phyloP scores from a whole-genome alignment of 345 rosid genomes.

The Lepidium didymum region DNA sequence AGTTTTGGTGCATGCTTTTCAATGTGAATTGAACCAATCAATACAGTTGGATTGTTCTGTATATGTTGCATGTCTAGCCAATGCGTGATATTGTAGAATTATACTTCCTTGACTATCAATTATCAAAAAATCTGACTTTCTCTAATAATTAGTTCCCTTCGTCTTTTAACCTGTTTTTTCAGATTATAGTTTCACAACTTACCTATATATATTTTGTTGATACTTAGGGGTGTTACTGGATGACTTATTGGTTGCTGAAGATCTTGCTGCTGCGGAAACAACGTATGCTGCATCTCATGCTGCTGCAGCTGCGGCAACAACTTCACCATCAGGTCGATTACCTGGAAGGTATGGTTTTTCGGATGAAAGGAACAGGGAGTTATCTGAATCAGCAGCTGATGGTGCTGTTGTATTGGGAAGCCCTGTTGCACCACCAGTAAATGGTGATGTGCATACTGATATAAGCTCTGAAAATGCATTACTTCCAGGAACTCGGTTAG shows the following conservation, averaged over 20 bases:
- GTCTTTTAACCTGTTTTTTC: not conserved
- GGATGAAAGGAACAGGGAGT: constrained; percentile 69
- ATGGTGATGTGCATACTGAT: constrained; percentile 82
- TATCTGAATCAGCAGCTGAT: constrained; percentile 50
- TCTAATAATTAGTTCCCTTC: not conserved
- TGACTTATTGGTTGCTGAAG: constrained; percentile 93
- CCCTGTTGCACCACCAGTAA: constrained; percentile 82
- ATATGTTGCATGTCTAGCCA: not conserved
- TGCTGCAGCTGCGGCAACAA: constrained; percentile 79
- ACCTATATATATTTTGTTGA: constrained; percentile 5
- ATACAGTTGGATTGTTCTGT: not conserved
- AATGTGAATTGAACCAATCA: not conserved
- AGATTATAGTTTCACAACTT: constrained; percentile 2
- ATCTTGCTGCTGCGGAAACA: constrained; percentile 81
- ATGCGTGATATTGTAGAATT: not conserved
- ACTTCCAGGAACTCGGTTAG: constrained; percentile 64
- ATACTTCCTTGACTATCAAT: not conserved
- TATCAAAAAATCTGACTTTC: not conserved
- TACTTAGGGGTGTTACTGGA: constrained; percentile 79
- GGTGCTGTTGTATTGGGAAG: constrained; percentile 75
- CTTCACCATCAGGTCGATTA: constrained; percentile 38
- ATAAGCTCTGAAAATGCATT: constrained; percentile 80
- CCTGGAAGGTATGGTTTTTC: constrained; percentile 64
- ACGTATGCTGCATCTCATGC: constrained; percentile 82
- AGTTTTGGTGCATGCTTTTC: constrained; percentile 6